Conservation (phyloP, 176 grass and related monocot species). For the Oropetium thomaeum region DNA sequence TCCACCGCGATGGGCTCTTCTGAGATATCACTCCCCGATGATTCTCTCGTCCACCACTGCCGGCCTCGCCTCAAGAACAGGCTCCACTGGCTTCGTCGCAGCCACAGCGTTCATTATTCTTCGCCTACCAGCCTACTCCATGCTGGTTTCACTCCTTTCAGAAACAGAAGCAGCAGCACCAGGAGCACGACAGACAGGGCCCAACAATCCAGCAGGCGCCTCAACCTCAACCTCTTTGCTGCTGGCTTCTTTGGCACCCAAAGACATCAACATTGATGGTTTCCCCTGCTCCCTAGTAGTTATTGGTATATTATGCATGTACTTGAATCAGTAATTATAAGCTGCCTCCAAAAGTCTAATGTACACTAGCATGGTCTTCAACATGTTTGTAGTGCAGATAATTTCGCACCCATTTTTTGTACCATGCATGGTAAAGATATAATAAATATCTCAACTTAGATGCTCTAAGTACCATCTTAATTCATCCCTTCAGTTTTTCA, state of each 20-base stretch:
- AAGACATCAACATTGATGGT: neutral
- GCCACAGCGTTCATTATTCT: conserved; percentile 61
- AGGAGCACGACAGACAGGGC: conserved; percentile 22
- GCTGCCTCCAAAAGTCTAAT: neutral
- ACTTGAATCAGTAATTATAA: conserved; percentile 4
- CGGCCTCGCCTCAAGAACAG: conserved; percentile 31
- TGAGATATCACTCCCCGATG: conserved; percentile 25
- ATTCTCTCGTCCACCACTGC: conserved; percentile 14
- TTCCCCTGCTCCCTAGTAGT: neutral
- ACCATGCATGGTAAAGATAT: conserved; percentile 24
- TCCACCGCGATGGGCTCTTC: conserved; percentile 28
- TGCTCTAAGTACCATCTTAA: neutral
- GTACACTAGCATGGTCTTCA: conserved; percentile 20
- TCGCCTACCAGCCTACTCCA: conserved; percentile 33
- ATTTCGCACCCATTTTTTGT: conserved; percentile 29
- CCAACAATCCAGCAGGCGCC: conserved; percentile 25
- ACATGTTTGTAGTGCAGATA: conserved; percentile 12
- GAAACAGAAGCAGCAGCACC: conserved; percentile 45
- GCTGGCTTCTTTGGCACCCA: conserved; percentile 38
- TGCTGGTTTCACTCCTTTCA: conserved; percentile 43
- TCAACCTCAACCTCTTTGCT: conserved; percentile 30
- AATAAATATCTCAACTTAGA: conserved; percentile 17
- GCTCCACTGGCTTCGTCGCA: conserved; percentile 48
- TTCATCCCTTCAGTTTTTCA: neutral
- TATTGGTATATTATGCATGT: neutral